Conservation (phyloP, 2,329 filamentous ascomycete species). For the Penicillium sp. region DNA sequence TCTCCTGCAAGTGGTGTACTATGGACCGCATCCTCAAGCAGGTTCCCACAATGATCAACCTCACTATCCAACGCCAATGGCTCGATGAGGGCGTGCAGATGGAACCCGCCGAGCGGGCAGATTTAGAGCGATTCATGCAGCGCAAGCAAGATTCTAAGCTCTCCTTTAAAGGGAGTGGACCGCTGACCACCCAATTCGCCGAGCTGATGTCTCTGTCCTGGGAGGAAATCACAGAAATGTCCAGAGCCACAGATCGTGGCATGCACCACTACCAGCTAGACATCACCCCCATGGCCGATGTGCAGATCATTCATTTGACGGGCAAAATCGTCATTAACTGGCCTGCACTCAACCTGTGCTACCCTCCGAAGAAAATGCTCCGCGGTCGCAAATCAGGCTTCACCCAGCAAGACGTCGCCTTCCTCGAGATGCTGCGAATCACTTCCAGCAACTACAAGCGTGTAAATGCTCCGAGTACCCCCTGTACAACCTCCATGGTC, state of each 20-base stretch:
- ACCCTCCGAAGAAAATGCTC: slow-evolving; percentile 33
- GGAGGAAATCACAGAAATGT: background rate
- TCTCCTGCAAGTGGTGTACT: slow-evolving; percentile 44
- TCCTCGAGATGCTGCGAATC: slow-evolving; percentile 40
- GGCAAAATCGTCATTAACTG: slow-evolving; percentile 11
- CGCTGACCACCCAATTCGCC: background rate
- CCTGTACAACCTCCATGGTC: slow-evolving; percentile 11
- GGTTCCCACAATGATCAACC: slow-evolving; percentile 35
- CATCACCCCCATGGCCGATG: slow-evolving; percentile 19
- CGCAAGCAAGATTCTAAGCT: slow-evolving; percentile 12
- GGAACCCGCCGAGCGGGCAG: slow-evolving; percentile 14
- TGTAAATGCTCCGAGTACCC: too few relatives aligned
- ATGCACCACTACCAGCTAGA: slow-evolving; percentile 19
- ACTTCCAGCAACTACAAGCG: slow-evolving; percentile 20
- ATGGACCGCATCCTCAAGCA: slow-evolving; percentile 32
- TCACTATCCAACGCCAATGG: slow-evolving; percentile 38
- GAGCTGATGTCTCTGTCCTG: background rate
- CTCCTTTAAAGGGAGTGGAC: slow-evolving; percentile 19
- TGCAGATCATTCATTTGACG: slow-evolving; percentile 18
- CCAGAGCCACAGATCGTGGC: background rate
- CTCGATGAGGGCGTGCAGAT: slow-evolving; percentile 26
- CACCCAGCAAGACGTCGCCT: slow-evolving; percentile 27
- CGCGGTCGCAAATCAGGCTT: slow-evolving; percentile 31
- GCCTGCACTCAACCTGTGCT: slow-evolving; percentile 19
- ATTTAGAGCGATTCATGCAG: slow-evolving; percentile 22